Percentiles rank a stretch among this genome's conserved stretches.
Conservation (phyloP, 805 yeast species). For the Wickerhamomyces subpelliculosus region DNA sequence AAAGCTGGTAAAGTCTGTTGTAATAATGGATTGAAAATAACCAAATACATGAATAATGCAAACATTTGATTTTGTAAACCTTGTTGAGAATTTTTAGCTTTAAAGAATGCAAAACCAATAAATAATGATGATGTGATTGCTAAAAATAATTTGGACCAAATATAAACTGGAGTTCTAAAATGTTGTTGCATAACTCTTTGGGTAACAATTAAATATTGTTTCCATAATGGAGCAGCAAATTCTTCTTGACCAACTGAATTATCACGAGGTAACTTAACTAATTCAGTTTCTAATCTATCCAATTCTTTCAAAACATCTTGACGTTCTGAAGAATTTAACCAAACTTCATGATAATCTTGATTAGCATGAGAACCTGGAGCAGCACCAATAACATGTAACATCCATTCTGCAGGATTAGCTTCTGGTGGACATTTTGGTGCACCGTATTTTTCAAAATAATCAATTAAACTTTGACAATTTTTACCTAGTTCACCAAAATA, state of each 20-base stretch:
- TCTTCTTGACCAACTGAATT: conserved; percentile 27
- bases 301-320: conserved; percentile 52
- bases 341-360: conserved; percentile 65
- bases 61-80: conserved; percentile 82
- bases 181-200: conserved; percentile 55
- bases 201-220: conserved; percentile 40
- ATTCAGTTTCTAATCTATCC: conserved; percentile 55
- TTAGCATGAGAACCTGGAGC: conserved; percentile 67
- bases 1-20: conserved; percentile 61
- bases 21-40: conserved; percentile 47
- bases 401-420: conserved; percentile 83
- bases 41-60: conserved; percentile 61
- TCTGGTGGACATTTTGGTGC: conserved; percentile 54
- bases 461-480: conserved; percentile 45
- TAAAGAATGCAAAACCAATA: conserved; percentile 71
- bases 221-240: conserved; percentile 35
- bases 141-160: conserved; percentile 53
- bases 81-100: conserved; percentile 54
- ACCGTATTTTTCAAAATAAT: conserved; percentile 57
- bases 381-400: conserved; percentile 75
- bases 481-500: conserved; percentile 65
- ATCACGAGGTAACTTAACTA: conserved; percentile 30
- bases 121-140: conserved; percentile 51
- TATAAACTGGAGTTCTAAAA: conserved; percentile 60
- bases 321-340: conserved; percentile 66